These are phyloP conservation scores for Metschnikowia arizonensis DNA, from an alignment of 805 yeast species.

Conservation along the genomic window DNA sequence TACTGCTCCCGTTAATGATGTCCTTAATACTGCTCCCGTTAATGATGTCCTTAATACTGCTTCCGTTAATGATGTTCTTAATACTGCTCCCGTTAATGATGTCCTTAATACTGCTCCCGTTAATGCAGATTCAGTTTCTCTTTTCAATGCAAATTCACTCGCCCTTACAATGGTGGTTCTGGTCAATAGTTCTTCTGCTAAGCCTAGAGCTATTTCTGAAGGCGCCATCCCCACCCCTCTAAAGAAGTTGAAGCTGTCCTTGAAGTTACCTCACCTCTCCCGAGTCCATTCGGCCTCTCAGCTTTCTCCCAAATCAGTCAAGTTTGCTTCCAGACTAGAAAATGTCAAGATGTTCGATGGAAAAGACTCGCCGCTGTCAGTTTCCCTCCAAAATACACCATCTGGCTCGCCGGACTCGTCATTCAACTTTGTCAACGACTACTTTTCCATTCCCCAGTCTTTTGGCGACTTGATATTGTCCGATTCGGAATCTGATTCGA, in stretches of 20 bases:
- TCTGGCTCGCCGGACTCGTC: constrained; percentile 28
- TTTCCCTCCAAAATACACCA: constrained; percentile 56
- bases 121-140: not conserved
- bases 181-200: not conserved
- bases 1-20: no score
- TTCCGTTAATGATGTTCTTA: no score
- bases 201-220: constrained; percentile 1
- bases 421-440: constrained; percentile 18
- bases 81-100: no score
- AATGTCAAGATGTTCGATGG: constrained; percentile 64
- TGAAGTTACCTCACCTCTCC: constrained; percentile 20
- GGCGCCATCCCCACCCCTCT: constrained; percentile 11
- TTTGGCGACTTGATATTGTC: constrained; percentile 20
- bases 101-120: no score
- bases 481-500: constrained; percentile 16
- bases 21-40: no score
- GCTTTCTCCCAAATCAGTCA: constrained; percentile 46
- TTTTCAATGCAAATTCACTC: not conserved
- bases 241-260: constrained; percentile 22
- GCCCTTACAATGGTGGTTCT: not conserved
- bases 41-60: no score
- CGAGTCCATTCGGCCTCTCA: constrained; percentile 28
- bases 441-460: constrained; percentile 24
- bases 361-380: constrained; percentile 56
- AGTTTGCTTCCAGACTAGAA: constrained; percentile 59